Evolutionary conservation across 768 basidiomycete species (phyloP), one percentile per base, ranked within the genome.

Genomic region (Termitomyces sp.): DNA sequence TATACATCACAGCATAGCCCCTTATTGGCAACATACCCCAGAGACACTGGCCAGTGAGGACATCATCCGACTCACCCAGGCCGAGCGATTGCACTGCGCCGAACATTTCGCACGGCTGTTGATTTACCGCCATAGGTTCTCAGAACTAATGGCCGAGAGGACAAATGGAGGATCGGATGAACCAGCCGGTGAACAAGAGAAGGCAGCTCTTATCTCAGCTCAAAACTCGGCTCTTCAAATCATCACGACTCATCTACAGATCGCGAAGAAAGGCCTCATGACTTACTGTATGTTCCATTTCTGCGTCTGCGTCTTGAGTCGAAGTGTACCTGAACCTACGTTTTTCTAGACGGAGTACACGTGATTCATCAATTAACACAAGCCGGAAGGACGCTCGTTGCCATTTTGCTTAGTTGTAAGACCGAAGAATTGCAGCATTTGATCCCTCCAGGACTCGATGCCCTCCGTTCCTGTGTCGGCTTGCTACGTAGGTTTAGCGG

Each of bases 321-420:
- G 15, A n/a, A 55, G 42, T n/a, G 18, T 12, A 57, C 45, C n/a
- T 63, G 38, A 61, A n/a, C n/a, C n/a, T n/a, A n/a, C 42, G 28
- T 62, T 61, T 63, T 60, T 53, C 59, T 52, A 95, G 93, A 94
- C 73, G 94, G 94, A 2, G 94, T 96, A 1, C 94, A 96, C 71
- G 94, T 96, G 62, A 96, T 97, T 50, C 94, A 97, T 70, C 95
- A 97, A 72, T 78, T 96, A 61, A 96, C 94, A 4, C 94, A 96
- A 70, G 94, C 94, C 24, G 95, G 95, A 8, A 85, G 95, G 54
- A 95, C 95, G 2, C 80, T 97, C 18, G 85, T 96, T 57, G 92
- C 93, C 15, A 85, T 96, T 62, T 79, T 96, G 28, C 80, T 96
- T 55, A 92, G 92, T 71, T 94, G 93, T 76, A 91, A 93, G 69